These are phyloP conservation scores for Colletotrichum sp. DNA, from an alignment of 2,329 filamentous ascomycete genomes.

Conservation along the genomic window DNA sequence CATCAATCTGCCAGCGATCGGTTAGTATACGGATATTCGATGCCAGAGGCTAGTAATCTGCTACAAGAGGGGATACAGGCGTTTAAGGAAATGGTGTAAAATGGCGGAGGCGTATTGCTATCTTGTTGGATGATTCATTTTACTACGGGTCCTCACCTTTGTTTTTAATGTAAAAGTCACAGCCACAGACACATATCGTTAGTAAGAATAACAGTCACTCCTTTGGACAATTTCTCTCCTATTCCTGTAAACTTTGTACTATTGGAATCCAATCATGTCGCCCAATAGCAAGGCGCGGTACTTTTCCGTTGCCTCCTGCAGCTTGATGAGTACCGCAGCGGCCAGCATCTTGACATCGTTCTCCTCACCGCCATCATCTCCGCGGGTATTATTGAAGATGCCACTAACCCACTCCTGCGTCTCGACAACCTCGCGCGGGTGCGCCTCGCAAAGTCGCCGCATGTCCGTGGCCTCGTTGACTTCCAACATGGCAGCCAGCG, in stretches of 20 bases:
- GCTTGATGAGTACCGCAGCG: conserved; percentile 76
- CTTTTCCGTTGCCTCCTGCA: conserved; percentile 81
- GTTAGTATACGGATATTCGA: neutral
- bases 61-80: neutral
- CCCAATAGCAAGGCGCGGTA: conserved; percentile 81
- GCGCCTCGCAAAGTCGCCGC: conserved; percentile 72
- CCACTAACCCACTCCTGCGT: conserved; percentile 83
- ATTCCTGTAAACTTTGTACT: neutral
- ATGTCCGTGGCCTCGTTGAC: conserved; percentile 67
- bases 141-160: neutral
- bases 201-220: neutral
- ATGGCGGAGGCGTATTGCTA: neutral
- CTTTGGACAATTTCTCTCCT: neutral
- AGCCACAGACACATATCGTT: neutral
- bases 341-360: conserved; percentile 80
- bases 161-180: neutral
- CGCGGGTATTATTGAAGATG: conserved; percentile 69
- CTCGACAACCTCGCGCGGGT: conserved; percentile 81
- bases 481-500: conserved; percentile 80
- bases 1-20: neutral
- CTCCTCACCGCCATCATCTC: conserved; percentile 66
- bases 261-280: conserved; percentile 52
- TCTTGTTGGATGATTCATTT: neutral
- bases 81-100: neutral
- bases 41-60: neutral